Base-by-base conservation (phyloP, 495 filamentous ascomycete species). In the Aspergillus baeticus region DNA sequence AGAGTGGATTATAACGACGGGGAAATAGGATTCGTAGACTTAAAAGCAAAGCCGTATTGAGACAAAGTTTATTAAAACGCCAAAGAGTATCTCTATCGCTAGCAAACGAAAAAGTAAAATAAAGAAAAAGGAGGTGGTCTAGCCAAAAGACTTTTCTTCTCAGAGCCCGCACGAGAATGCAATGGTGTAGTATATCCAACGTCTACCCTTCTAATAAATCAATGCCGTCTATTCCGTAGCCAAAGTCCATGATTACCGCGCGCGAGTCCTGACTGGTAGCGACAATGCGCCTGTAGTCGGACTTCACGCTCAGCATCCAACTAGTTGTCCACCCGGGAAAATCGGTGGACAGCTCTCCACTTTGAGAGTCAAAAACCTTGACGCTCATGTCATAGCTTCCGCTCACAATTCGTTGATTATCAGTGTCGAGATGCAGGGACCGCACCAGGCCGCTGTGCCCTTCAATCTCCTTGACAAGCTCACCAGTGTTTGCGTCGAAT, bases 221-320 rank as follows among this genome's bases (percentile, higher is more conserved):
- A 61, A 78, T 76, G 22, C 74, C 76, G 55, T 75, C 77, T 57
- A 81, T 59, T 31, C 72, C 74, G 62, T 77, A 78, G 47, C 73
- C 81, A 68, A 80, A 80, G 75, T 98, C 94, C 77, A 98, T 83
- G n/a, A 98, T 85, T 20, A 97, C 76, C 29, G 90, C 88, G 60
- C 93, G 85, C 10, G 91, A 87, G 63, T 98, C 92, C 71, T 98
- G 94, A 38, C 90, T 92, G 0, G 95, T 96, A 52, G 89, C 90
- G 41, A 98, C 87, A 54, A 98, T 92, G 34, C 94, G 82, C 44
- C 93, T 79, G 68, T 97, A 97, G 69, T 98, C 94, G 31, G 88
- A 88, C 74, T 98, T 96, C 22, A 95, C 94, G 57, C 88, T 90
- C 38, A 98, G 72, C 62, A 97, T 95, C 95, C 95, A 98, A 64